Evolutionary conservation across 208 protist species (phyloP), one percentile per base, ranked within the genome.

Genomic region (Trypanosoma melophagium): DNA sequence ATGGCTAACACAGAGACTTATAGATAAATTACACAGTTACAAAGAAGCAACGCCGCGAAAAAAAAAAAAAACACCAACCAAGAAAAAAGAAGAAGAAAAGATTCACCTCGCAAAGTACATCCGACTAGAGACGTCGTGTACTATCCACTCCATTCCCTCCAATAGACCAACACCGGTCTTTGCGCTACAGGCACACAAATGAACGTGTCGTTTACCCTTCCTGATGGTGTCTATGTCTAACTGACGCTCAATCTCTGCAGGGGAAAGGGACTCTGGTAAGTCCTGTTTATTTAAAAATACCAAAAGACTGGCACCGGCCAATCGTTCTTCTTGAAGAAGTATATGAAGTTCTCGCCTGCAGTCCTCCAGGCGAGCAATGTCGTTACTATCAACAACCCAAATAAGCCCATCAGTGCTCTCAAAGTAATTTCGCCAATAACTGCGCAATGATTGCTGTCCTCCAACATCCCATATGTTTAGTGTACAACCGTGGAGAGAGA

Each of bases 241-340:
- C 10, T 87, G 56, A 25, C 58, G 45, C 21, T 88, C 86, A 65
- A 96, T 91, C 19, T 94, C 80, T 31, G 57, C 71, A 31, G 88
- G 78, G 24, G 76, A 51, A 21, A 94, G 74, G 8, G 92, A 74
- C 1, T 79, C 87, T 41, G 86, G 74, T 22, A 99, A 89, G 79
- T 99, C 99, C 61, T 99, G 94, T 82, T 99, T 99, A 82, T 99
- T 99, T 35, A 99, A 95, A 67, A 99, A 99, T n/a, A 99, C 87
- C 1, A 99, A 83, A 59, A 99, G 77, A 44, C 97, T 98, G 10
- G 98, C 98, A 5, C 98, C 98, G 13, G 98, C 98, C 0, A 99
- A 83, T 21, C 98, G 92, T 85, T 99, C 96, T 71, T 99, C 97
- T 49, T 95, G 76, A 40, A 99, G 84, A 14, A 99, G 76, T 13